These are phyloP conservation scores for Cladosporium sp. DNA, from an alignment of 2,329 filamentous ascomycete species.

Conservation along the genomic window DNA sequence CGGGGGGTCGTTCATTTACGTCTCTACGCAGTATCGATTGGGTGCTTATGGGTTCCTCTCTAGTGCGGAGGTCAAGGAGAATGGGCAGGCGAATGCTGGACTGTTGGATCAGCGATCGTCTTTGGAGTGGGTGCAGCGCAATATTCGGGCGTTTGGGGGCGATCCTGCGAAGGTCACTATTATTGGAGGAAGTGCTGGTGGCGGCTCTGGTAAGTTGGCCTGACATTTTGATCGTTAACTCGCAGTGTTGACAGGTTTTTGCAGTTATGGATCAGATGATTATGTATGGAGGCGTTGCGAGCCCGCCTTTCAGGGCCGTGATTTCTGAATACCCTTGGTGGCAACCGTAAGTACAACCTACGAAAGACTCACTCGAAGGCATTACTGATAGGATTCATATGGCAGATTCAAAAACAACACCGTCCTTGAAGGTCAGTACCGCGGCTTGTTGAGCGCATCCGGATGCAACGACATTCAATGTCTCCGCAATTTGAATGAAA, in stretches of 20 bases:
- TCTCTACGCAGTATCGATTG: conserved; percentile 30
- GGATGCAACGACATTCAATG: conserved; percentile 29
- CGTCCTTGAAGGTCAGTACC: conserved; percentile 29
- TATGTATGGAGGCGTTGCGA: conserved; percentile 11
- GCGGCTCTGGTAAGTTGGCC: conserved; percentile 18
- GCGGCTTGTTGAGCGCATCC: conserved; percentile 16
- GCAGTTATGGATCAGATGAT: conserved; percentile 13
- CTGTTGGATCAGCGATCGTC: conserved; percentile 27
- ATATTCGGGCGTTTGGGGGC: conserved; percentile 27
- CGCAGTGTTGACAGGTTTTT: conserved; percentile 13
- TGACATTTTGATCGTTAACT: conserved; percentile 23
- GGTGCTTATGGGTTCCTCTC: conserved; percentile 27
- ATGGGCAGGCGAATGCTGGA: conserved; percentile 25
- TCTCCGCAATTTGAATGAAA: conserved; percentile 20
- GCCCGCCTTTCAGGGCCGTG: conserved; percentile 39
- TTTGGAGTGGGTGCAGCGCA: conserved; percentile 27
- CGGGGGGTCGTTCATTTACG: conserved; percentile 30
- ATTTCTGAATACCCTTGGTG: conserved; percentile 37
- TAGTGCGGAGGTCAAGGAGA: conserved; percentile 16
- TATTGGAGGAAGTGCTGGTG: conserved; percentile 26
- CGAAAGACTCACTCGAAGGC: neutral
- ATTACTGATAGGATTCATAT: neutral
- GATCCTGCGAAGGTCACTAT: conserved; percentile 23
- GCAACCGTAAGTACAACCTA: conserved; percentile 21
- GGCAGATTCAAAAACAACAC: conserved; percentile 19